Conservation (phyloP, 2,329 filamentous ascomycete genomes). For the Cercospora brassicicola region DNA sequence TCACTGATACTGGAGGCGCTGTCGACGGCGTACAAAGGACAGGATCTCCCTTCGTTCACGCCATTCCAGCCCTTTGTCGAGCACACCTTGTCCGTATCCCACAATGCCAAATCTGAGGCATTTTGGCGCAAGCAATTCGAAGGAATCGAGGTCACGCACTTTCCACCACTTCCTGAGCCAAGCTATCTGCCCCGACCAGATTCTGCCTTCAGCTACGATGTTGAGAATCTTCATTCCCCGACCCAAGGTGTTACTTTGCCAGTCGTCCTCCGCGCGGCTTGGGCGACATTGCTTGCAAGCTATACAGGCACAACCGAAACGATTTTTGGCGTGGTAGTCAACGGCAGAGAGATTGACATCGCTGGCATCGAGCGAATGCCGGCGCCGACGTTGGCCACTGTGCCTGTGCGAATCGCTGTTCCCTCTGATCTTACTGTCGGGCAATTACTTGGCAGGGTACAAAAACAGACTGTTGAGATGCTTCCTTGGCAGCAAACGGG, state of each 20-base stretch:
- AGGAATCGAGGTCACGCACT: slow-evolving; percentile 37
- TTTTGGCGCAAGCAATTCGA: slow-evolving; percentile 22
- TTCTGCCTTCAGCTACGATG: slow-evolving; percentile 31
- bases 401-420: slow-evolving; percentile 32
- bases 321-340: slow-evolving; percentile 7
- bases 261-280: slow-evolving; percentile 8
- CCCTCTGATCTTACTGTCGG: background rate
- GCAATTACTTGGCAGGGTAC: background rate
- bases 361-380: slow-evolving; percentile 10
- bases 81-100: background rate
- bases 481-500: slow-evolving; percentile 39
- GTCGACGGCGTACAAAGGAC: background rate
- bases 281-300: background rate
- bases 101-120: background rate
- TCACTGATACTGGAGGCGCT: slow-evolving; percentile 40
- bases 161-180: slow-evolving; percentile 36
- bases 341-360: background rate
- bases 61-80: slow-evolving; percentile 10
- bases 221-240: slow-evolving; percentile 9
- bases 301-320: background rate
- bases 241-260: slow-evolving; percentile 8
- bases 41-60: background rate
- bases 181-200: slow-evolving; percentile 28
- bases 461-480: slow-evolving; percentile 3
- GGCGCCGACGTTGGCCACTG: slow-evolving; percentile 6